Base-by-base conservation (phyloP, 169 alveolate genomes). In the Plasmodium sp. region DNA sequence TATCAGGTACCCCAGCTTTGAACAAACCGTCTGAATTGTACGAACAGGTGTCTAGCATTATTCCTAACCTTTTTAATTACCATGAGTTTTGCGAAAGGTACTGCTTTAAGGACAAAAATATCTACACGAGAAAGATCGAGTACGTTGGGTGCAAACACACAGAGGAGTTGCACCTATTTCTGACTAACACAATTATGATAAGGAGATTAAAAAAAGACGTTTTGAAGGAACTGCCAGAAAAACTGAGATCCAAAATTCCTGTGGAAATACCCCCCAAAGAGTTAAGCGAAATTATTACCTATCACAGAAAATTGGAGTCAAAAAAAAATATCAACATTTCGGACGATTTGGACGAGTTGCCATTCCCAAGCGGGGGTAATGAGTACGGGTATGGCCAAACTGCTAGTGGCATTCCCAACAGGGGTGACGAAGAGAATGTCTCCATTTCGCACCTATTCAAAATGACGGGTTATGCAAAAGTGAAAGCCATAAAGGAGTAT, bases 1-100 rank as follows among this genome's bases (percentile, higher is more conserved):
- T 98, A 34, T 97, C 99, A 33, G 99, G 99, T 22, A 99, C 99
- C 9, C 99, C 99, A 5, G 98, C 99, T 51, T 96, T 98, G 83
- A 97, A 98, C 79, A 88, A 97, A n/a, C 99, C 99, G 2, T 96
- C 98, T 54, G 99, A 99, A 93, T 94, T 99, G 39, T 98, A 95
- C 96, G 98, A 98, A 41, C 98, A 98, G 90, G 93, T 99, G 41
- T 96, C 97, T 83, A 96, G 97, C 27, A 83, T 98, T 27, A 72
- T 96, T 34, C 97, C 98, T 6, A 92, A 95, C 54, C 95, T 97
- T 81, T 96, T 97, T 88, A 92, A 96, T 27, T 86, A 94, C 71
- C 41, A 84, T 51, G 97, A 95, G 36, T 98, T 98, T 91, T 95
- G 97, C 71, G 98, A 96, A 12, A 92, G 95, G 71, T 97, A 97